A percentile compares a stretch with the other conserved stretches of the same genome.
Evolutionary conservation across 2,329 filamentous ascomycete species (phyloP).

Genomic region (Metarhizium brunneum): DNA sequence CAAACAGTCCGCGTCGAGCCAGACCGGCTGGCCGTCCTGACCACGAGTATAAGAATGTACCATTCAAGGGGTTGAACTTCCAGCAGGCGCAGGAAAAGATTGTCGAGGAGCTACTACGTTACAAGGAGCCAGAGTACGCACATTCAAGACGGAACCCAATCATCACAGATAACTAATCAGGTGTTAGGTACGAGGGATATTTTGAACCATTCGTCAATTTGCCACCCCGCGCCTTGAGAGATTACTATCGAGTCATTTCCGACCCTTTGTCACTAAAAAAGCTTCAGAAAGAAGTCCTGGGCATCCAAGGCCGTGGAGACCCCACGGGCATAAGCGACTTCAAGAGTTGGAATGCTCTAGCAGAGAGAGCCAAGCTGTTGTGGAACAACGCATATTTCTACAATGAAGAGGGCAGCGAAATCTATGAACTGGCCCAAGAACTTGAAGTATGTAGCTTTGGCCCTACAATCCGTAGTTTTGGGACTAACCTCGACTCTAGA

Average conservation of each 20-base stretch:
- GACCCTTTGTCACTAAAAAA: conserved; percentile 72
- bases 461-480: not conserved
- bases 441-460: conserved; percentile 53
- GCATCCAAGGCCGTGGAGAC: conserved; percentile 58
- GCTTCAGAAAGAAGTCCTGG: conserved; percentile 68
- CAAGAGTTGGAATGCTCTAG: conserved; percentile 75
- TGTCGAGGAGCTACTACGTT: conserved; percentile 63
- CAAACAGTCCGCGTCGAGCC: conserved; percentile 24
- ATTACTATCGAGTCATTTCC: conserved; percentile 79
- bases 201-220: conserved; percentile 70
- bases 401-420: conserved; percentile 86
- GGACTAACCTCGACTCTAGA: conserved; percentile 33
- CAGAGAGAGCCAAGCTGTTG: conserved; percentile 68
- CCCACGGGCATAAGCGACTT: conserved; percentile 58
- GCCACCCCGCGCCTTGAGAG: conserved; percentile 64
- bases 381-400: conserved; percentile 86
- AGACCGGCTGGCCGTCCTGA: conserved; percentile 35
- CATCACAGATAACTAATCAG: conserved; percentile 11
- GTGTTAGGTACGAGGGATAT: conserved; percentile 56
- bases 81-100: conserved; percentile 84
- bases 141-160: not conserved
- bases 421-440: conserved; percentile 66
- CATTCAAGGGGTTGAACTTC: conserved; percentile 66
- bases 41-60: conserved; percentile 43
- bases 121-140: conserved; percentile 54